Evolutionary conservation across 2,329 filamentous ascomycete genomes (phyloP), one percentile per base, ranked within the genome.

Genomic region (Ilyonectria sp.): DNA sequence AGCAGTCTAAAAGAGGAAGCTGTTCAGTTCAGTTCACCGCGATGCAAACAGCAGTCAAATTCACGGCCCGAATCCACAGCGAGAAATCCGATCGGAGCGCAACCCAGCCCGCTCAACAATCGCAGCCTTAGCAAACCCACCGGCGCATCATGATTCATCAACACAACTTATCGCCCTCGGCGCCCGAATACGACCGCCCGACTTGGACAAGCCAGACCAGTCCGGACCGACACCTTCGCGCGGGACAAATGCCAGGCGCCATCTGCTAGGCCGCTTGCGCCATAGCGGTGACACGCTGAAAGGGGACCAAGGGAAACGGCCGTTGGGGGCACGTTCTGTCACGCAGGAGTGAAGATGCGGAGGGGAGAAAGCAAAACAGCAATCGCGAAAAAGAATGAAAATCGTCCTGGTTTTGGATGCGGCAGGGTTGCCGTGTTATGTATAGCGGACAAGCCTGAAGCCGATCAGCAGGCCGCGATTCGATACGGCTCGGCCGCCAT

Each of bases 231-330:
- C n/a, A 9, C 23, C 44, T 11, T 13, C 3, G n/a, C n/a, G n/a
- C 10, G 4, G 26, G 26, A 26, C n/a, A 10, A 23, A 13, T 6
- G 19, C 44, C 50, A 52, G 60, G 58, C 63, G 63, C 63, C 46
- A 65, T 65, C 21, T 37, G 57, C 63, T 52, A 61, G 53, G 44
- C 63, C 52, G 37, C 57, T 65, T 61, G 56, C 63, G 63, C 63
- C 52, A 65, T 65, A 61, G 58, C 43, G 19, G 29, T 17, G 17
- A n/a, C 40, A n/a, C 40, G 40, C 15, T 17, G 35, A 17, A 40
- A 43, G 8, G 17, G 15, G 40, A 19, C 49, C 17, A 31, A 52
- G 8, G 29, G 49, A 21, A 19, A 8, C 26, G 26, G 7, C 2
- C 19, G 10, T 52, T 11, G 49, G 29, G 15, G 26, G 49, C 49